Base-by-base conservation (phyloP, 306 rosid genomes). In the Morella rubra region DNA sequence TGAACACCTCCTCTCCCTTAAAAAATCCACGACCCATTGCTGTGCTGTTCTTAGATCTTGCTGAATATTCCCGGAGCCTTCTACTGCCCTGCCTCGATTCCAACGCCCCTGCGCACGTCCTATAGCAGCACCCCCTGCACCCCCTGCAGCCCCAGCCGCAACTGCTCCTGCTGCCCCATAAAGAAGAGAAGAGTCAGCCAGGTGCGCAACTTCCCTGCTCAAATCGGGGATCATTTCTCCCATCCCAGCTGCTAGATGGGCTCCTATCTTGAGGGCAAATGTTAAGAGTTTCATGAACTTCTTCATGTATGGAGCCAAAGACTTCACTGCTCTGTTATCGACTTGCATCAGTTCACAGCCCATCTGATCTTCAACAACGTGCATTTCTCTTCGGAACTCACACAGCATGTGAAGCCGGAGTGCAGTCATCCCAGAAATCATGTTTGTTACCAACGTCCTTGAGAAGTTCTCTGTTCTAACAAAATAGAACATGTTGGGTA, bases 261-360 rank as follows among this genome's bases (percentile, higher is more conserved):
- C 99, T 82, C 97, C 97, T 60, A 95, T 92, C 82, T 89, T 95
- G 47, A 95, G 96, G 73, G 97, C 93, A 53, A 95, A 88, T 40
- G 97, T 95, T 58, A 95, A 75, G 71, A 95, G 68, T 73, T 85
- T 91, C 99, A 95, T 92, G 82, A 95, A 95, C 84, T 88, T 88
- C 65, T 91, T 90, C 85, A 89, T 86, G 83, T 95, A 91, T 59
- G 99, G 99, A 62, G 99, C 97, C 79, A 95, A 84, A 72, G 83
- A 62, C 88, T 84, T 88, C 44, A 92, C 90, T 4, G 98, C 87
- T 51, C 64, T 75, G 77, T 95, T 95, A 67, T 95, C 98, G 42
- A 95, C 94, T 81, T 89, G 96, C 97, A 95, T 88, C 71, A 92
- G 76, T 81, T 95, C 98, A 74, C 98, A 95, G 5, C 98, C 98